Base-by-base conservation (phyloP, 805 yeast genomes). In the Teunomyces lycoperdinae region DNA sequence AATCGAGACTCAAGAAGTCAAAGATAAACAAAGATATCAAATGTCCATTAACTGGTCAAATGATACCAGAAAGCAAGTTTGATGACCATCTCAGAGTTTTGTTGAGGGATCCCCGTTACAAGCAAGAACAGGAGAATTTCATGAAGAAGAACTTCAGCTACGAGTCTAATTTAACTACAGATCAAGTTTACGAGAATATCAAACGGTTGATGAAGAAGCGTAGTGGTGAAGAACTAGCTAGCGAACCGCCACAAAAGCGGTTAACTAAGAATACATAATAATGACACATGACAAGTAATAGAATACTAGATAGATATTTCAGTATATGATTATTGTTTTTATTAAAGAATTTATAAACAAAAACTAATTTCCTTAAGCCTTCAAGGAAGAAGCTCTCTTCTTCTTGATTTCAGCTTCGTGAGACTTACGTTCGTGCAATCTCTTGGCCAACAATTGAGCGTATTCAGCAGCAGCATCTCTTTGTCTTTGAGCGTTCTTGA, bases 381-480 rank as follows among this genome's bases (percentile, higher is more conserved):
- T 89, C 77, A 94, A 85, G 67, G 98, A 94, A 70, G 97, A 91
- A 77, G 99, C 98, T 85, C 99, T 90, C 87, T 97, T 90, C 96
- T 92, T 92, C 83, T 87, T 90, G 79, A 87, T 84, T 83, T 90
- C 97, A 79, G 96, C 97, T 83, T 83, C 89, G 80, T 89, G 96
- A 74, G 95, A 92, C 84, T 92, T 92, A 82, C 91, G 89, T 81
- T 92, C 97, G 78, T 89, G 87, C 77, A 92, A 87, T 80, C 98
- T 92, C 83, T 89, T 81, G 74, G 99, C 98, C 76, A 94, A 84
- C 74, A 94, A 83, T 81, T 91, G 96, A 73, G 97, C 96, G 86
- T 94, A 94, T 80, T 94, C 99, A 73, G 98, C 96, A 78, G 99
- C 99, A 80, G 96, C 97, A 78, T 94, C 98, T 89, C 96, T 90